Evolutionary conservation across 2,329 filamentous ascomycete species (phyloP).

Genomic region (Penicillium sp.): DNA sequence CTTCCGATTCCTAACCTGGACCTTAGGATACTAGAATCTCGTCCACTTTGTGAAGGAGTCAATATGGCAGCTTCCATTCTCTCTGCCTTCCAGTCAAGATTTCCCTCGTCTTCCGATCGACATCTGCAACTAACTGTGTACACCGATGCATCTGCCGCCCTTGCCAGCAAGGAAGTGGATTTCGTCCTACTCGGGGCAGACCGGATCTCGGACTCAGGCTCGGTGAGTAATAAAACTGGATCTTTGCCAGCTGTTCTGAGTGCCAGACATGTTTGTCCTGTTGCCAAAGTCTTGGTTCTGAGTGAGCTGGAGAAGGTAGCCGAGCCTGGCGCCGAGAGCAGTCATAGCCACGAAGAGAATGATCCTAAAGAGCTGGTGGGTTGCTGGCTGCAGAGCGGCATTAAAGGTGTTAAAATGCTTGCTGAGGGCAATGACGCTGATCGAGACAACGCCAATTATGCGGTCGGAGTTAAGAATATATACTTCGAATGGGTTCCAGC

Average conservation of each 20-base stretch:
- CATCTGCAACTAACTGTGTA: slow-evolving; percentile 43
- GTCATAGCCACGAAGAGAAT: slow-evolving; percentile 47
- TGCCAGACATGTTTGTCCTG: slow-evolving; percentile 43
- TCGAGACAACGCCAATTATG: slow-evolving; percentile 11
- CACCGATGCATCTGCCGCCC: slow-evolving; percentile 53
- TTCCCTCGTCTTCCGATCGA: slow-evolving; percentile 14
- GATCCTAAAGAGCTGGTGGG: slow-evolving; percentile 44
- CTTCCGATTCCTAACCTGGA: slow-evolving; percentile 39
- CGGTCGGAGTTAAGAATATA: slow-evolving; percentile 37
- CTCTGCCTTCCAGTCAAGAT: slow-evolving; percentile 20
- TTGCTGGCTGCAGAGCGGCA: slow-evolving; percentile 37
- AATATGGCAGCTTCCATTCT: slow-evolving; percentile 42
- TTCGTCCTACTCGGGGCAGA: slow-evolving; percentile 58
- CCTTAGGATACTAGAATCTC: slow-evolving; percentile 56
- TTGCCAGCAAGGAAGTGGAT: slow-evolving; percentile 47
- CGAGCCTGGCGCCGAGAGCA: slow-evolving; percentile 41
- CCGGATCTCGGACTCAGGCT: slow-evolving; percentile 49
- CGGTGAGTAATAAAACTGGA: slow-evolving; percentile 60
- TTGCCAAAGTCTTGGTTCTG: slow-evolving; percentile 47
- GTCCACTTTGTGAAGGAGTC: slow-evolving; percentile 58
- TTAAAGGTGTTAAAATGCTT: slow-evolving; percentile 21
- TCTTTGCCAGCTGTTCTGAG: slow-evolving; percentile 52
- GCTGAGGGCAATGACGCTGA: slow-evolving; percentile 10
- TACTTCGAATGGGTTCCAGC: slow-evolving; percentile 55
- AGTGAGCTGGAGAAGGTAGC: slow-evolving; percentile 57